A percentile compares a stretch with the other conserved stretches of the same genome.
Evolutionary conservation across 1,139 yeast genomes (phyloP).

Genomic region (Lodderomyces pseudojiufengensis): DNA sequence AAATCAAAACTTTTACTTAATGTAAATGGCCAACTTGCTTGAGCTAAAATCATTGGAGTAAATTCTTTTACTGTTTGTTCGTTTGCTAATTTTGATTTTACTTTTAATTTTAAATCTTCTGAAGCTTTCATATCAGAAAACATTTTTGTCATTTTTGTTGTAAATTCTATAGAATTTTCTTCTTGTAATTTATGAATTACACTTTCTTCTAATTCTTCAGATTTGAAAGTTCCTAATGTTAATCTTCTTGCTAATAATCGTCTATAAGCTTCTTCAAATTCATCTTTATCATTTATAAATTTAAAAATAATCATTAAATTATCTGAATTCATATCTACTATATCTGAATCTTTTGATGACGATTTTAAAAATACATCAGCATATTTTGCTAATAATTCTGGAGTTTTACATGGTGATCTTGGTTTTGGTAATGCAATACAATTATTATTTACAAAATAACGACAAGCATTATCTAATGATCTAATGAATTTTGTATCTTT

Average conservation of each 20-base stretch:
- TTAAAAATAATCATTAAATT: conserved; percentile 86
- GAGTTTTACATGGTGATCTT: conserved; percentile 58
- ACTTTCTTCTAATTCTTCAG: conserved; percentile 81
- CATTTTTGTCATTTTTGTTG: conserved; percentile 93
- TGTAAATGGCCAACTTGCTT: conserved; percentile 84
- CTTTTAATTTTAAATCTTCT: conserved; percentile 66
- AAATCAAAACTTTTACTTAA: conserved; percentile 42
- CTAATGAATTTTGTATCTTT: conserved; percentile 78
- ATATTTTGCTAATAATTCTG: conserved; percentile 87
- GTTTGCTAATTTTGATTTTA: conserved; percentile 48
- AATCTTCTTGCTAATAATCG: conserved; percentile 85
- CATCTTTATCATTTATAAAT: conserved; percentile 90
- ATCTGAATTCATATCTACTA: conserved; percentile 71
- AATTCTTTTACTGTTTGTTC: conserved; percentile 49
- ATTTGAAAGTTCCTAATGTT: conserved; percentile 78
- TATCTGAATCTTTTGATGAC: conserved; percentile 66
- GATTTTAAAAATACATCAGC: conserved; percentile 81
- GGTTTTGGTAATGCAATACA: conserved; percentile 67
- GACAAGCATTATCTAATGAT: conserved; percentile 87
- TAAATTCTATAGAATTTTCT: conserved; percentile 88
- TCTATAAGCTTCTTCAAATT: conserved; percentile 91
- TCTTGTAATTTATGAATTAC: conserved; percentile 85
- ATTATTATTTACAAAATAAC: conserved; percentile 78
- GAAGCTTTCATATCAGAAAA: conserved; percentile 91
- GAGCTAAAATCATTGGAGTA: conserved; percentile 77